Conservation (phyloP, 352 stramenopile genomes). For the Phytophthora crassamura region DNA sequence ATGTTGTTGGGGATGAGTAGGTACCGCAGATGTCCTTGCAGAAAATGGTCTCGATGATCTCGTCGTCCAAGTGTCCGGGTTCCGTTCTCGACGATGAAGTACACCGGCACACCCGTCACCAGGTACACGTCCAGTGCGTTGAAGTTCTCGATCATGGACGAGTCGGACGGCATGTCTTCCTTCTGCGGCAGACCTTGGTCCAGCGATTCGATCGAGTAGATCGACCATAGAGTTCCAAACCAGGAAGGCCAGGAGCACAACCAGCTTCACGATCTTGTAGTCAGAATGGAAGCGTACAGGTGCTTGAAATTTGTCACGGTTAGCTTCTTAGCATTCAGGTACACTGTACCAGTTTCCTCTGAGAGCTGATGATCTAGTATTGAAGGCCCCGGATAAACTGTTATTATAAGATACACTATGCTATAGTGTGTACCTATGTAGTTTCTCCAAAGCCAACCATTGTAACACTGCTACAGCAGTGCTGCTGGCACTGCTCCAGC, state of each 20-base stretch:
- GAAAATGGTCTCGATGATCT: conserved; percentile 50
- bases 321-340: too few relatives aligned
- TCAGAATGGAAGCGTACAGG: conserved; percentile 58
- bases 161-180: conserved; percentile 68
- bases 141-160: conserved; percentile 74
- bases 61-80: conserved; percentile 56
- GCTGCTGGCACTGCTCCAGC: too few relatives aligned
- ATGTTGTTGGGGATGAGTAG: conserved; percentile 67
- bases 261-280: conserved; percentile 56
- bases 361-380: too few relatives aligned
- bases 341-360: too few relatives aligned
- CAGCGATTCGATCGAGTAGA: conserved; percentile 59
- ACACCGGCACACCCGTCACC: conserved; percentile 62
- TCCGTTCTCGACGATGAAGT: conserved; percentile 68
- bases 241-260: conserved; percentile 61
- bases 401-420: too few relatives aligned
- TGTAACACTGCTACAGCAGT: too few relatives aligned
- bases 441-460: too few relatives aligned
- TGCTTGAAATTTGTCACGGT: too few relatives aligned
- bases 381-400: too few relatives aligned
- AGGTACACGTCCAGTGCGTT: conserved; percentile 62
- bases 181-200: conserved; percentile 65
- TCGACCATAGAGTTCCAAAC: conserved; percentile 53
- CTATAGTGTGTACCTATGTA: too few relatives aligned
- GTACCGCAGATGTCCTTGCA: conserved; percentile 63